These are phyloP conservation scores for Lachancea sp. DNA, from an alignment of 805 yeast species.

Conservation along the genomic window DNA sequence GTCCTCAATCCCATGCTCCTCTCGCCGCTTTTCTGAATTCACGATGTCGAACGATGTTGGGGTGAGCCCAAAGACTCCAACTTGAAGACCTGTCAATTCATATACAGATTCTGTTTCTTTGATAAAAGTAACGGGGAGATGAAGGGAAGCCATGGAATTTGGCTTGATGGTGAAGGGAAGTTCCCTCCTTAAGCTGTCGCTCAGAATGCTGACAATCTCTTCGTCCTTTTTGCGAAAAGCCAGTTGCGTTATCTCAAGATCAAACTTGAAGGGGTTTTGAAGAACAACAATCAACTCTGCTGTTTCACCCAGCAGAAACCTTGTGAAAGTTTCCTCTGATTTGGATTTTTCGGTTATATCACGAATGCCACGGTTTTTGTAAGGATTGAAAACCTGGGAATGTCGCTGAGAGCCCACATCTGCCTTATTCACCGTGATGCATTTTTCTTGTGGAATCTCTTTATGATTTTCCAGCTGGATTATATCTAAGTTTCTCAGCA, in stretches of 20 bases:
- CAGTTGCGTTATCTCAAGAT: constrained; percentile 51
- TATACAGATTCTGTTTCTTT: constrained; percentile 14
- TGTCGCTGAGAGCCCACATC: constrained; percentile 20
- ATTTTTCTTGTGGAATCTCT: constrained; percentile 12
- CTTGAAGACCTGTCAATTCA: constrained; percentile 12
- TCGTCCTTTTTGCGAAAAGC: constrained; percentile 32
- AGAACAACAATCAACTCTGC: constrained; percentile 50
- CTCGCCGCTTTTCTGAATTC: constrained; percentile 6
- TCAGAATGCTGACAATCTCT: constrained; percentile 21
- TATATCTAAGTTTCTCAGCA: constrained; percentile 48
- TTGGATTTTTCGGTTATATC: constrained; percentile 1
- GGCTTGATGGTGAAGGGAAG: constrained; percentile 35
- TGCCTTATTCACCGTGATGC: constrained; percentile 2
- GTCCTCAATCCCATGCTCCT: not conserved
- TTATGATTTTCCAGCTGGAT: constrained; percentile 25
- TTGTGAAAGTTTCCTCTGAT: not conserved
- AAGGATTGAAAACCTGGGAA: constrained; percentile 51
- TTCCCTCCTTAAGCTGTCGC: constrained; percentile 12
- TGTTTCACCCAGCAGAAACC: constrained; percentile 52
- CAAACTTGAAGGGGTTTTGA: constrained; percentile 78
- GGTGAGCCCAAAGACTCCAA: constrained; percentile 24
- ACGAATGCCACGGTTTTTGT: constrained; percentile 21
- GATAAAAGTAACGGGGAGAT: constrained; percentile 21
- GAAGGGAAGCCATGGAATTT: constrained; percentile 33
- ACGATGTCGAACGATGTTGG: constrained; percentile 15